Evolutionary conservation across 768 basidiomycete genomes (phyloP), one percentile per base, ranked within the genome.

Genomic region (Kwoniella botswanensis): DNA sequence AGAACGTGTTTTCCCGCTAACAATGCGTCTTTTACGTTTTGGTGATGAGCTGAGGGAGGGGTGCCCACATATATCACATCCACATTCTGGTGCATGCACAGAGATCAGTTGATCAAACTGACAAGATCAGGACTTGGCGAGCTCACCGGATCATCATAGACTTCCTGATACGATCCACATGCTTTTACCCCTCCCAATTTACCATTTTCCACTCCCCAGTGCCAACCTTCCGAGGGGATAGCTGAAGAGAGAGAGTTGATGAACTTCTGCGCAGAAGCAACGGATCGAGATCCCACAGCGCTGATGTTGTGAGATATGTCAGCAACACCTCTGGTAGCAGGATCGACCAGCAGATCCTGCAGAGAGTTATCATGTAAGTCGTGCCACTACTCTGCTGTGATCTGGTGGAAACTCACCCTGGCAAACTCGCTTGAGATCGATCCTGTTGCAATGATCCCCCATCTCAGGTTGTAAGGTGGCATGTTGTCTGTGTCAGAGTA

Each of bases 371-470:
- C 2, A 18, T 56, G 54, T 18, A 56, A n/a, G 46, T 50, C 12
- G n/a, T 12, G 46, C 13, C 13, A 50, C 46, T 50, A n/a, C 12
- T 50, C n/a, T 12, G 12, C 46, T 50, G 24, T 26, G 13, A n/a
- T 13, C 2, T 13, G n/a, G 13, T 12, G 46, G n/a, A 15, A 35
- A 68, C 84, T 68, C 70, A 91, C 92, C 86, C 88, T 88, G 12
- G 89, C 87, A 80, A 94, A 94, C 13, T 80, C 82, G 35, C 85
- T 85, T 10, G 92, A 89, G 69, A 94, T 94, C 21, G 81, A 78
- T 42, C 92, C 92, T 1, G 93, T 93, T 13, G 92, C 92, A 71
- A 95, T 90, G 73, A 94, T 92, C 18, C 93, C 93, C 93, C 93
- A 94, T 67, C 88, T 88, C 63, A 93, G 56, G 3, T 66, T 69